These are phyloP conservation scores for Fomitopsis betulina DNA, from an alignment of 1,284 basidiomycete genomes.

Conservation along the genomic window DNA sequence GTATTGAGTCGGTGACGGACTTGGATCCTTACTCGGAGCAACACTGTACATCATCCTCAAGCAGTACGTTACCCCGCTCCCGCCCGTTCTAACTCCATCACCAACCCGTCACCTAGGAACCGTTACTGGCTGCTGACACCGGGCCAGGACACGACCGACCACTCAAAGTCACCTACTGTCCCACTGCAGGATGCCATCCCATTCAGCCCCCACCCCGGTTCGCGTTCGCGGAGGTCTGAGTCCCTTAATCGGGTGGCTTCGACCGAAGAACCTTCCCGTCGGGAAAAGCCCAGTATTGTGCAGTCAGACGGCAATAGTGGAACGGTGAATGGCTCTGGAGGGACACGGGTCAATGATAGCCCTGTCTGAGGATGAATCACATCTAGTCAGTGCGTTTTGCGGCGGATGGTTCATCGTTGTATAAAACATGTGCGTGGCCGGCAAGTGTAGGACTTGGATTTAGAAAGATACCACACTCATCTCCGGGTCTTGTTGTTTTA, in stretches of 20 bases:
- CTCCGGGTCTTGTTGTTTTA: too few species aligned
- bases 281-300: background rate
- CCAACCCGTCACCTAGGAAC: background rate
- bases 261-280: background rate
- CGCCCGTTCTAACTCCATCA: background rate
- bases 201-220: background rate
- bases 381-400: too few species aligned
- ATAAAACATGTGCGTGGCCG: too few species aligned
- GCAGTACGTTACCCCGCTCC: slow-evolving; percentile 35
- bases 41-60: slow-evolving; percentile 56
- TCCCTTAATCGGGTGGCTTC: background rate
- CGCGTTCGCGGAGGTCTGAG: background rate
- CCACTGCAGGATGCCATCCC: slow-evolving; percentile 21
- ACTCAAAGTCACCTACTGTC: slow-evolving; percentile 34
- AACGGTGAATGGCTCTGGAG: background rate
- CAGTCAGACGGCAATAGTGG: background rate
- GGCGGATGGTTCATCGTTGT: too few species aligned
- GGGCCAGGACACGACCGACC: slow-evolving; percentile 41
- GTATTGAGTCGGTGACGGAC: slow-evolving; percentile 61
- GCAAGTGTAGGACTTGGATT: too few species aligned
- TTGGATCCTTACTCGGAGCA: slow-evolving; percentile 56
- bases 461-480: too few species aligned
- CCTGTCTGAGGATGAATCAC: background rate
- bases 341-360: background rate
- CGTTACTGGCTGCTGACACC: slow-evolving; percentile 54